Evolutionary conservation across 371 early-diverging fungal genomes (phyloP), one percentile per base, ranked within the genome.

Genomic region (Parasitella parasitica): DNA sequence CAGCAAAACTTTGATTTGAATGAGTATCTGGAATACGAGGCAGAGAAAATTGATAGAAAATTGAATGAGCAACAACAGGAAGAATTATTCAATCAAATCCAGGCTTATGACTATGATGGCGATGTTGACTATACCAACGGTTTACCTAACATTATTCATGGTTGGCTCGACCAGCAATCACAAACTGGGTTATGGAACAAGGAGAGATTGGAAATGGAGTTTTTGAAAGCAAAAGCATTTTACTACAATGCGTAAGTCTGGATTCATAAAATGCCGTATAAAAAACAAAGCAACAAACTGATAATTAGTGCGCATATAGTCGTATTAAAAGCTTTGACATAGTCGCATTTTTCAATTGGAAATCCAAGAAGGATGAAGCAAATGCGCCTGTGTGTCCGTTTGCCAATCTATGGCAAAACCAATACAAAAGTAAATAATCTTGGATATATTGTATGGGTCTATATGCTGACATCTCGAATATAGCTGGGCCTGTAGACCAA

Each of bases 401-500:
- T 73, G 86, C 86, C 13, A 82, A 83, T 51, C 66, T 80, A 15
- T 86, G 86, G 86, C 76, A 82, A 62, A 72, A 83, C 69, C 83
- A 82, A 55, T 69, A 71, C 22, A 75, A 69, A 65, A 73, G 78
- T 56, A n/a, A n/a, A n/a, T n/a, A n/a, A n/a, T n/a, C n/a, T n/a
- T n/a, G n/a, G n/a, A n/a, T n/a, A 63, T 37, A 26, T 6, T 1
- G 4, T 9, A 16, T 49, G 1, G 18, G 26, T 18, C 0, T 16
- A 18, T 18, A 30, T 11, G 6, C 2, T 15, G 26, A 12, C 4
- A 15, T 4, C 15, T 15, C 6, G 12, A 24, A 7, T n/a, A 35
- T 50, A 64, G 61, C 35, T 22, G 63, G 52, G 2, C 65, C 56
- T 39, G 52, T 56, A 26, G 64, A 64, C 35, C 66, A 66, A 49